Evolutionary conservation across 1,284 basidiomycete species (phyloP).

Genomic region (Fomitopsis betulina): DNA sequence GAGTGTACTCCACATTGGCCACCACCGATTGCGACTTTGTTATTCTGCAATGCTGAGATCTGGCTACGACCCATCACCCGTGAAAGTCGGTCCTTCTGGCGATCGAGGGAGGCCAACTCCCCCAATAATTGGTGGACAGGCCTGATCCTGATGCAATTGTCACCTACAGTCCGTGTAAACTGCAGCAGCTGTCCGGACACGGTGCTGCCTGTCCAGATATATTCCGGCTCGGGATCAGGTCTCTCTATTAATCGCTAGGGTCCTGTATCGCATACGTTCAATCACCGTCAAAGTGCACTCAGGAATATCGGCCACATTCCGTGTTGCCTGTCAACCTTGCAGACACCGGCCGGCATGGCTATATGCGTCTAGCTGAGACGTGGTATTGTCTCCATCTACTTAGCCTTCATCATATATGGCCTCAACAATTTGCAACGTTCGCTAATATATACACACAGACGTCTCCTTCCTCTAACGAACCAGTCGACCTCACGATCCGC

Average conservation of each 20-base stretch:
- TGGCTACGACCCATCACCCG: not conserved
- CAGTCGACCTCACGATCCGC: conserved; percentile 16
- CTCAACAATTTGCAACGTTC: too few relatives aligned
- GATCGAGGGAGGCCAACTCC: too few relatives aligned
- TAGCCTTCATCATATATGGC: not conserved
- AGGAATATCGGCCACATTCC: not conserved
- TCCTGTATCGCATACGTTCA: too few relatives aligned
- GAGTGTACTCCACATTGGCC: not conserved
- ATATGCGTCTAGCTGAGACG: not conserved
- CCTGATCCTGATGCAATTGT: too few relatives aligned
- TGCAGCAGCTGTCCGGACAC: too few relatives aligned
- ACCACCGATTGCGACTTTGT: not conserved
- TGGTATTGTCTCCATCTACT: too few relatives aligned
- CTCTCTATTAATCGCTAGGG: too few relatives aligned
- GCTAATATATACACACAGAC: conserved; percentile 3
- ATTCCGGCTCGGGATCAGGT: too few relatives aligned
- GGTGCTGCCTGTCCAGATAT: too few relatives aligned
- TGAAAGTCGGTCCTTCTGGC: not conserved
- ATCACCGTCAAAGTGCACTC: not conserved
- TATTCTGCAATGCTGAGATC: not conserved
- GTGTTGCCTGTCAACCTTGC: not conserved
- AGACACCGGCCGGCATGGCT: not conserved
- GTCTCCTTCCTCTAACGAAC: not conserved
- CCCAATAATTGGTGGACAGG: too few relatives aligned
- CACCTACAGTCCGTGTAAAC: too few relatives aligned